Conservation (phyloP, 371 early-diverging fungal genomes). For the Syncephalastrum monosporum region DNA sequence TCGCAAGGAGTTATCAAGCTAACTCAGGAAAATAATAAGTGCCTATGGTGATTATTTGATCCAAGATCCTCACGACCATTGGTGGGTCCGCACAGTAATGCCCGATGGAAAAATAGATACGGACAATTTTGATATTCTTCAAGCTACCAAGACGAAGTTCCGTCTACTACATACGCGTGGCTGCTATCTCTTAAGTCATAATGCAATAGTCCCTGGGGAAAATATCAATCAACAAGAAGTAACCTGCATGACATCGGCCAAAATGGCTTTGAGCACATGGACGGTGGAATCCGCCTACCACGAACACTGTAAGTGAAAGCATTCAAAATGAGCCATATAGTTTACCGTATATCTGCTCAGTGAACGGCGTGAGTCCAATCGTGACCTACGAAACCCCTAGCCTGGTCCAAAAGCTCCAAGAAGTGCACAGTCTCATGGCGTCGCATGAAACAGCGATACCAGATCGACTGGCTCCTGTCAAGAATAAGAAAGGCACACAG, state of each 20-base stretch:
- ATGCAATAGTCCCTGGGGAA: constrained; percentile 16
- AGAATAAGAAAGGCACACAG: no score
- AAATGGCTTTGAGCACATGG: constrained; percentile 58
- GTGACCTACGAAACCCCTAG: constrained; percentile 13
- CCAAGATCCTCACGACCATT: constrained; percentile 24
- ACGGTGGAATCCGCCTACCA: constrained; percentile 47
- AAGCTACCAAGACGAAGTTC: constrained; percentile 51
- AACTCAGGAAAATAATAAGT: constrained; percentile 7
- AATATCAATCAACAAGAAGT: constrained; percentile 86
- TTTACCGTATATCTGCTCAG: no score
- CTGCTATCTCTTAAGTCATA: constrained; percentile 32
- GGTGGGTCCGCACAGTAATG: constrained; percentile 23
- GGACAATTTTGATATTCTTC: constrained; percentile 17
- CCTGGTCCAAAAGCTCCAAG: constrained; percentile 19
- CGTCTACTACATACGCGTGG: constrained; percentile 64
- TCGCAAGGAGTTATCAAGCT: neutral
- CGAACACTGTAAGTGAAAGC: constrained; percentile 21
- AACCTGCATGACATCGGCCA: constrained; percentile 69
- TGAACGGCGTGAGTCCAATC: neutral
- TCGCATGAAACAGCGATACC: constrained; percentile 19
- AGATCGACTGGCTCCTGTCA: constrained; percentile 17
- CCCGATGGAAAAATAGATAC: constrained; percentile 13
- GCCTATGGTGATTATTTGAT: constrained; percentile 20
- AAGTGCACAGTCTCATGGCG: constrained; percentile 32
- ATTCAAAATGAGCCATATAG: no score